These are phyloP conservation scores for Didymellaceae sp. DNA, from an alignment of 2,329 filamentous ascomycete genomes.

Conservation along the genomic window DNA sequence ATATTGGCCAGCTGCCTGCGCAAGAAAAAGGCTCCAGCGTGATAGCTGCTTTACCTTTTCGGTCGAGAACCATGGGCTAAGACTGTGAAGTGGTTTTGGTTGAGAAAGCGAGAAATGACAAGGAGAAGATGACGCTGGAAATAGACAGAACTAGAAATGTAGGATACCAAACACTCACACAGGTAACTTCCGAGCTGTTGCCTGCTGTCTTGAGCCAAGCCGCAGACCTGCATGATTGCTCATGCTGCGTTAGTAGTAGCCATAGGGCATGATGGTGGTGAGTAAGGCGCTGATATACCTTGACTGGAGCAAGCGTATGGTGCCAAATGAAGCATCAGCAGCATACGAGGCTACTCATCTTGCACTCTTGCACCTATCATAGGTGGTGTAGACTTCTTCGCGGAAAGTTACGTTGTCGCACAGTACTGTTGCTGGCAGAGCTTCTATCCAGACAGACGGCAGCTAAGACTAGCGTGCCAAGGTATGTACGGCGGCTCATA, in stretches of 20 bases:
- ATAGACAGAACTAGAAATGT: not conserved
- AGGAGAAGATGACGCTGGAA: not conserved
- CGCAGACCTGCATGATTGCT: not conserved
- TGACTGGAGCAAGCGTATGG: not conserved
- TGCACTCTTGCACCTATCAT: not conserved
- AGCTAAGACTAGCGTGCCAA: constrained; percentile 6
- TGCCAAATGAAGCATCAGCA: not conserved
- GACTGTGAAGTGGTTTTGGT: not conserved
- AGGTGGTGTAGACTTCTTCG: not conserved
- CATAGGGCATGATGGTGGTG: not conserved
- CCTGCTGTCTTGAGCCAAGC: not conserved
- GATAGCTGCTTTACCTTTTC: not conserved
- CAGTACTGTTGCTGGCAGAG: constrained; percentile 11
- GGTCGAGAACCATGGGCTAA: not conserved
- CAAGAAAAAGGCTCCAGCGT: not conserved
- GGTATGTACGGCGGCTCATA: not conserved
- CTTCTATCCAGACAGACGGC: constrained; percentile 10
- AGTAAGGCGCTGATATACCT: not conserved
- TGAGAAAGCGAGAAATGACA: not conserved
- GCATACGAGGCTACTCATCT: not conserved
- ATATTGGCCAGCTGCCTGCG: not conserved
- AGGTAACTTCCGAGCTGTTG: not conserved
- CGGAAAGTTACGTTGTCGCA: constrained; percentile 5
- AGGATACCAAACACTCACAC: not conserved
- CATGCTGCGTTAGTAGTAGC: not conserved